phyloP scores from a whole-genome alignment of 2,329 filamentous ascomycete genomes.

The Alternaria viburni region DNA sequence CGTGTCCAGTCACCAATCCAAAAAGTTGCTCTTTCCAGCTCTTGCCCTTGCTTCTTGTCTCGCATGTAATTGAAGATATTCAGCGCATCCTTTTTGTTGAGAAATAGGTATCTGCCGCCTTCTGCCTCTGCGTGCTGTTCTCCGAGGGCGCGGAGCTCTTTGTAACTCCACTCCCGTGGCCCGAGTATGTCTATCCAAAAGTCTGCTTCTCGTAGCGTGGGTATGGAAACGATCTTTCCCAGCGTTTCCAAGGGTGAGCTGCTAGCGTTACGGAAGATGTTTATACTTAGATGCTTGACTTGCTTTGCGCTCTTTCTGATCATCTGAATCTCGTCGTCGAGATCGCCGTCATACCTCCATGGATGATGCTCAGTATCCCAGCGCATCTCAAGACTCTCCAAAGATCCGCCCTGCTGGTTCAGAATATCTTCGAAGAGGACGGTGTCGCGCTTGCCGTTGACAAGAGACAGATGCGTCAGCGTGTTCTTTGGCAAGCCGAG shows the following conservation, averaged over 20 bases:
- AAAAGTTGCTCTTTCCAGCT: slow-evolving; percentile 15
- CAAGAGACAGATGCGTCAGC: slow-evolving; percentile 9
- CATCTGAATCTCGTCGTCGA: background rate
- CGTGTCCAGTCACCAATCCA: slow-evolving; percentile 15
- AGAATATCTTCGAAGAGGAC: slow-evolving; percentile 3
- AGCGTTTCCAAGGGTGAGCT: slow-evolving; percentile 18
- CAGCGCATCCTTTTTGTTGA: slow-evolving; percentile 9
- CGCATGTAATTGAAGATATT: slow-evolving; percentile 17
- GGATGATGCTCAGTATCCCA: background rate
- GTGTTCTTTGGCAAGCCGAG: slow-evolving; percentile 7
- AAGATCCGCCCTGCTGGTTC: slow-evolving; percentile 12
- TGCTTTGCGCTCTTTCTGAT: slow-evolving; percentile 6
- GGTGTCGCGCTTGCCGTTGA: background rate
- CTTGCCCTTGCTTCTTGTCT: slow-evolving; percentile 4
- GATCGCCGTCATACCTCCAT: background rate
- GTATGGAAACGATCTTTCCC: slow-evolving; percentile 3
- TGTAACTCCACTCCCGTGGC: background rate
- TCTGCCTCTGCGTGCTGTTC: background rate
- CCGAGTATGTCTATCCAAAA: slow-evolving; percentile 14
- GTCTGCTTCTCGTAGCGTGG: slow-evolving; percentile 11
- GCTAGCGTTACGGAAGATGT: slow-evolving; percentile 18
- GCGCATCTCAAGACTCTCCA: slow-evolving; percentile 10
- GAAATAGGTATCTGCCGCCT: background rate
- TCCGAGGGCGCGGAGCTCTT: slow-evolving; percentile 3
- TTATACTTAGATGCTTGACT: slow-evolving; percentile 17